Evolutionary conservation across 768 basidiomycete genomes (phyloP), one percentile per base, ranked within the genome.

Genomic region (Leccinum broughii): DNA sequence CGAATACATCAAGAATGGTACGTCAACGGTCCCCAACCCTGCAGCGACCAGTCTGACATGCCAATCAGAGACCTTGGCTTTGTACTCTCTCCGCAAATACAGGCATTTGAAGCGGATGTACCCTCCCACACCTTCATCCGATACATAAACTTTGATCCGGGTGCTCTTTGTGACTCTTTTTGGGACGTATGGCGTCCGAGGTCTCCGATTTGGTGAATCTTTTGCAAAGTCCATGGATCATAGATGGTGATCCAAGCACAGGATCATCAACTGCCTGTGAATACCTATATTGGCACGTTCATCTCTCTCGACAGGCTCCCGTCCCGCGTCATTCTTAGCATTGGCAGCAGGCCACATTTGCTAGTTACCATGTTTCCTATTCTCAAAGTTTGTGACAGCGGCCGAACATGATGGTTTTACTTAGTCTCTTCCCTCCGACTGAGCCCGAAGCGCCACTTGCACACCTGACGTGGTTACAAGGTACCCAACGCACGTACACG

Each of bases 1-100:
- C 13, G 91, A 93, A 70, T 93, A 92, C 65, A 93, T 94, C 74
- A 91, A 87, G 76, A 89, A 90, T 68, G 92, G 92, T 89, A 66
- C 62, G 83, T 68, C 35, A 9, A 9, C n/a, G 5, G 0, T 50
- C 8, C 35, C 1, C 1, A 14, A 6, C 32, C 11, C 10, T 1
- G 1, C 7, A 35, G 35, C 6, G 9, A 9, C 9, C 14, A 39
- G 17, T 15, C 60, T 68, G 2, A 70, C 30, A 1, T 50, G 15
- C 11, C 44, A 6, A n/a, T 26, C 55, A 92, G 92, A 93, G 76
- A 93, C 91, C 0, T 78, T 93, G 49, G 91, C 92, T 0, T 73
- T 94, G 22, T 93, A 94, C 67, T 86, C 89, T 1, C 75, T 94
- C 49, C 82, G 88, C 64, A 94, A 94, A 74, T 94, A 93, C 66